Percentiles rank a stretch among this genome's conserved stretches.
Conservation (phyloP, 257 asterid genomes). For the Echites panduratus region DNA sequence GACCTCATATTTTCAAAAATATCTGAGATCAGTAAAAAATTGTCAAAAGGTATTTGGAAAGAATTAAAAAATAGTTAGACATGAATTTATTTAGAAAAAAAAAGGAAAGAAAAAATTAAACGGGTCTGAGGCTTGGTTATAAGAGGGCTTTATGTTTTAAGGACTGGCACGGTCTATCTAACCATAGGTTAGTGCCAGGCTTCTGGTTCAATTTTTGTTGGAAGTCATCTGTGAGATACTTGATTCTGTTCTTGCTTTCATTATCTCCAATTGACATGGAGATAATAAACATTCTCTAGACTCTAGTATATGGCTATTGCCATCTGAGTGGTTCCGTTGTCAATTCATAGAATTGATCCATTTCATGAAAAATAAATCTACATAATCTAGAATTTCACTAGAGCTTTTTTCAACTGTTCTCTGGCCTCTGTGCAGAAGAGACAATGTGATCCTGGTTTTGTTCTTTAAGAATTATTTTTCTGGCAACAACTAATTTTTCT, state of each 20-base stretch:
- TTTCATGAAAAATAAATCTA: neutral
- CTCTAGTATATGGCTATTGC: neutral
- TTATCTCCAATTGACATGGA: neutral
- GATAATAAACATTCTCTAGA: neutral
- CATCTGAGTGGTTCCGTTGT: neutral
- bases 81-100: too few relatives aligned
- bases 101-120: too few relatives aligned
- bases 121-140: too few relatives aligned
- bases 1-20: too few relatives aligned
- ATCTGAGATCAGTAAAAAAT: too few relatives aligned
- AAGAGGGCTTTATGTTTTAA: too few relatives aligned
- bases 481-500: neutral
- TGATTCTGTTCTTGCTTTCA: neutral
- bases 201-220: neutral
- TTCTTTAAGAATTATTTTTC: neutral
- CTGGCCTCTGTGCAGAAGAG: neutral
- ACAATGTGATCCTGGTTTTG: neutral
- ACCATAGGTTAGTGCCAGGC: too few relatives aligned
- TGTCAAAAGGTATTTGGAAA: too few relatives aligned
- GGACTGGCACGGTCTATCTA: too few relatives aligned
- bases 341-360: neutral
- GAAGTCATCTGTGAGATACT: neutral
- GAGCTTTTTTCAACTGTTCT: neutral
- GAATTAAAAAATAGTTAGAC: too few relatives aligned
- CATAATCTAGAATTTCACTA: neutral